Conservation (phyloP, 768 basidiomycete genomes). For the Collybia sp. region DNA sequence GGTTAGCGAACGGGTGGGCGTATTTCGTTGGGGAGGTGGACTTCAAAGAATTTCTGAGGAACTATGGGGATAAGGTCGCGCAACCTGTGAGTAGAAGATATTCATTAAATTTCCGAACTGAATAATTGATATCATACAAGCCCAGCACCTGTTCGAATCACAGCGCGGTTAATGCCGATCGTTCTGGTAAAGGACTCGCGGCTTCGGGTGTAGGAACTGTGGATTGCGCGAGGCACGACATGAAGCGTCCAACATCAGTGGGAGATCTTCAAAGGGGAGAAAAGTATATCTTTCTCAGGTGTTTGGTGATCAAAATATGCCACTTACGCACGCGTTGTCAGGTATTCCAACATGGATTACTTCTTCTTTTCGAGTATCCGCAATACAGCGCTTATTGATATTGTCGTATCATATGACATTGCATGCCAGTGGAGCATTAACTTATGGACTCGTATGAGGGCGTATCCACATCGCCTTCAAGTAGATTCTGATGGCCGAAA, state of each 20-base stretch:
- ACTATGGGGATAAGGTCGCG: neutral
- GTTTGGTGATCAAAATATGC: neutral
- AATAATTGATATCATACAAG: neutral
- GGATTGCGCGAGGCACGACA: slow-evolving; percentile 20
- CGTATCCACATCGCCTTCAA: slow-evolving; percentile 1
- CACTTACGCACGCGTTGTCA: neutral
- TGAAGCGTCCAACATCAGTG: slow-evolving; percentile 16
- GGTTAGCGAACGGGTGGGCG: slow-evolving; percentile 4
- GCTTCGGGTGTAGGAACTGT: slow-evolving; percentile 17
- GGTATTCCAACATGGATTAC: no score
- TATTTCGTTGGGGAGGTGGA: slow-evolving; percentile 1
- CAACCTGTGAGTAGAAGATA: neutral
- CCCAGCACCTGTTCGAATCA: slow-evolving; percentile 3
- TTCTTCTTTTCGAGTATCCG: no score
- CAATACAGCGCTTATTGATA: no score
- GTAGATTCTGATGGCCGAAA: neutral
- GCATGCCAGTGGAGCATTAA: slow-evolving; percentile 3
- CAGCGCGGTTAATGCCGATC: slow-evolving; percentile 8
- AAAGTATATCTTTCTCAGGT: slow-evolving; percentile 10
- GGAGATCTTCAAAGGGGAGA: slow-evolving; percentile 29
- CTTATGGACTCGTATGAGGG: slow-evolving; percentile 1
- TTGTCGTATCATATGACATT: no score
- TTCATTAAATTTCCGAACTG: neutral
- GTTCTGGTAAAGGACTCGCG: slow-evolving; percentile 6
- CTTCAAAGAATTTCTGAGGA: neutral